Evolutionary conservation across 2,329 filamentous ascomycete genomes (phyloP).

Genomic region (Aspergillus fijiensis): DNA sequence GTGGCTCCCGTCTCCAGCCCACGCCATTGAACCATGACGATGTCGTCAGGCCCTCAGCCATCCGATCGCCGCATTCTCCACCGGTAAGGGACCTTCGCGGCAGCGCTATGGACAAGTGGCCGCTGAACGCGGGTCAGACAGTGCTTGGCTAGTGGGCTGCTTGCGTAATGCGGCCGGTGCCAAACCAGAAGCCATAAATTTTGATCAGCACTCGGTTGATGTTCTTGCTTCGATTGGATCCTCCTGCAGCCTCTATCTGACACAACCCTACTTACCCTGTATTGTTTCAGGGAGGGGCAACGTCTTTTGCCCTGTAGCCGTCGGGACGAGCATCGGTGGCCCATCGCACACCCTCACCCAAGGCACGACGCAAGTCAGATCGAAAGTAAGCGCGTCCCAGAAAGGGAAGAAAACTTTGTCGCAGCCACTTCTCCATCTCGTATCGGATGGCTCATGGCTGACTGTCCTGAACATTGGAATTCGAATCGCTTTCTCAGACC

Average conservation of each 20-base stretch:
- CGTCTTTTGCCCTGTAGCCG: neutral
- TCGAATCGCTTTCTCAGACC: neutral
- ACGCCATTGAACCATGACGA: constrained; percentile 22
- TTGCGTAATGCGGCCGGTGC: constrained; percentile 37
- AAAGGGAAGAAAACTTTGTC: neutral
- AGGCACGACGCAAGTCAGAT: too few relatives aligned
- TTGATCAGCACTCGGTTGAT: constrained; percentile 31
- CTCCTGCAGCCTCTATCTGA: constrained; percentile 8
- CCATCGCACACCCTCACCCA: too few relatives aligned
- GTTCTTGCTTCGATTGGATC: constrained; percentile 4
- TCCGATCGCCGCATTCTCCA: constrained; percentile 41
- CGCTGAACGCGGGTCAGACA: constrained; percentile 31
- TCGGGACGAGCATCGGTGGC: neutral
- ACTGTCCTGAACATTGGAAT: neutral
- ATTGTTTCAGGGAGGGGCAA: neutral
- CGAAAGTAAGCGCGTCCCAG: too few relatives aligned
- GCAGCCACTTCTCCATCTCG: neutral
- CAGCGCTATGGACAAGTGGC: constrained; percentile 32
- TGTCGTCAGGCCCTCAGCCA: constrained; percentile 31
- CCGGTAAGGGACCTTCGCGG: constrained; percentile 36
- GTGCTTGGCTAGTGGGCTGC: constrained; percentile 32
- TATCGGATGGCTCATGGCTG: neutral
- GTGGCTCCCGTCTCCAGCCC: constrained; percentile 8
- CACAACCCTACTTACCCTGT: constrained; percentile 4
- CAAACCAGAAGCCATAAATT: constrained; percentile 30